Conservation (phyloP, 257 asterid species). For the Solanum corneliomulleri region DNA sequence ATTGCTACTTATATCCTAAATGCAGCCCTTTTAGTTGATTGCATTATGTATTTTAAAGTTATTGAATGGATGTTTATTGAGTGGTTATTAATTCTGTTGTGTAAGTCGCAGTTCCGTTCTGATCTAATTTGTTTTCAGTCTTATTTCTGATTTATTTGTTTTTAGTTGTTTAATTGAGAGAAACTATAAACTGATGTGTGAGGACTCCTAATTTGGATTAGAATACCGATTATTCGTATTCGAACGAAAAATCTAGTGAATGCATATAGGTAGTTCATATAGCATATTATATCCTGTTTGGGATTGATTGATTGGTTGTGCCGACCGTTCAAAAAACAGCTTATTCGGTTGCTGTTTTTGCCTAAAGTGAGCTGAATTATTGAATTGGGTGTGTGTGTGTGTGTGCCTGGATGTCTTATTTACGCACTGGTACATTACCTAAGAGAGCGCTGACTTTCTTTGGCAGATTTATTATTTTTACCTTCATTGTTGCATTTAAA, state of each 20-base stretch:
- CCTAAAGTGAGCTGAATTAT: background rate
- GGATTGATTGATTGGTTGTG: background rate
- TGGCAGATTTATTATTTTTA: background rate
- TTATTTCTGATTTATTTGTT: background rate
- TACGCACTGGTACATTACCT: background rate
- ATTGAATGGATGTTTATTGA: background rate
- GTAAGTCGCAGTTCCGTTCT: background rate
- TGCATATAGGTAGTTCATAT: background rate
- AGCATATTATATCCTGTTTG: background rate
- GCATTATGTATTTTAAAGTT: background rate
- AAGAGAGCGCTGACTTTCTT: background rate
- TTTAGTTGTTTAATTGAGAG: background rate
- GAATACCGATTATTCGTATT: background rate
- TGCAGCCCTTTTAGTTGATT: background rate
- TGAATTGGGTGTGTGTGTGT: background rate
- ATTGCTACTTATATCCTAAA: background rate
- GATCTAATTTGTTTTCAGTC: background rate
- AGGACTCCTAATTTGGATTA: background rate
- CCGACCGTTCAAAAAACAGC: background rate
- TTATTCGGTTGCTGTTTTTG: background rate
- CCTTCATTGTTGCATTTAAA: background rate
- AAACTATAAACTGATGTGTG: background rate
- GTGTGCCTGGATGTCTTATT: background rate
- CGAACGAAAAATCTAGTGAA: background rate
- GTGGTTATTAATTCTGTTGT: background rate